Evolutionary conservation across 805 yeast genomes (phyloP).

Genomic region (Jamesozyma spencerorum): DNA sequence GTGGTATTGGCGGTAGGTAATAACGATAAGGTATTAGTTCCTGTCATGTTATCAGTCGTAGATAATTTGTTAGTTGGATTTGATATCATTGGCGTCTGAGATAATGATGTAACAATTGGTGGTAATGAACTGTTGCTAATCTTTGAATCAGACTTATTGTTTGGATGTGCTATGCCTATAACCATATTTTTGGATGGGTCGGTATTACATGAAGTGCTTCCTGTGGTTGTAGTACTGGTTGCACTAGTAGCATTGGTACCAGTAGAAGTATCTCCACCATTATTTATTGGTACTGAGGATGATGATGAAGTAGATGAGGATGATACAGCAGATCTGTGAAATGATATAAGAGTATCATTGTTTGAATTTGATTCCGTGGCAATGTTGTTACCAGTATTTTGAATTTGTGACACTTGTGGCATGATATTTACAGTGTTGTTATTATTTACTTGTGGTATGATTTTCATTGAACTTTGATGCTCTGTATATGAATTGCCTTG

Average conservation of each 20-base stretch:
- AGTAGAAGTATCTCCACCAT: constrained; percentile 1
- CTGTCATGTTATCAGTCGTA: background rate
- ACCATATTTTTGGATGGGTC: too few species aligned
- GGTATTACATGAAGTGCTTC: background rate
- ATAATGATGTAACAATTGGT: constrained; percentile 4
- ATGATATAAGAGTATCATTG: constrained; percentile 14
- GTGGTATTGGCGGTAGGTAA: background rate
- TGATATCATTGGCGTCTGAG: background rate
- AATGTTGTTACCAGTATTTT: background rate
- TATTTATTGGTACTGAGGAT: constrained; percentile 1
- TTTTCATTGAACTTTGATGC: background rate
- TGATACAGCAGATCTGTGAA: constrained; percentile 9
- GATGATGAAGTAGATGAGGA: constrained; percentile 10
- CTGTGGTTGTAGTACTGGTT: constrained; percentile 1
- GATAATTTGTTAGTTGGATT: background rate
- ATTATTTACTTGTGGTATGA: background rate
- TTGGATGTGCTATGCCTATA: background rate
- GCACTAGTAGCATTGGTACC: constrained; percentile 1
- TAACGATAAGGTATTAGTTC: constrained; percentile 2
- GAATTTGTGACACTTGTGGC: background rate
- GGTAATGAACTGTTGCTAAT: constrained; percentile 2
- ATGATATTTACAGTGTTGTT: background rate
- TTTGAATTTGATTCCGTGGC: constrained; percentile 3
- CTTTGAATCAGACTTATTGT: background rate
- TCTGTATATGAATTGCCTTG: background rate